Conservation (phyloP, 257 asterid genomes). For the Solanum lignicaule region DNA sequence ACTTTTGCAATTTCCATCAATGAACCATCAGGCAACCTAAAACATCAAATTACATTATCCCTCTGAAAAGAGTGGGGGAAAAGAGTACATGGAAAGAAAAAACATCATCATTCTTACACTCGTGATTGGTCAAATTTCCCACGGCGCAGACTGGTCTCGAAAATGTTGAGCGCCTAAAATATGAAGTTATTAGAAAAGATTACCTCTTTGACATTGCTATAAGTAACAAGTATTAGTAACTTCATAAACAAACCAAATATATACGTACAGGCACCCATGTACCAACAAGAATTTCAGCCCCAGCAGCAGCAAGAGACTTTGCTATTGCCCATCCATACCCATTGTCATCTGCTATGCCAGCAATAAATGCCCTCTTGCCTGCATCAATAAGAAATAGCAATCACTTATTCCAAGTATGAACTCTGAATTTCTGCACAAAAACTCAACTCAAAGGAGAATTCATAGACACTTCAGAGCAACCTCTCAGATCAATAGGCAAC, state of each 20-base stretch:
- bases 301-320: conserved; percentile 7
- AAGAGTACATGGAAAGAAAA: background rate
- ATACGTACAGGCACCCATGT: conserved; percentile 98
- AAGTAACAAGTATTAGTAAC: background rate
- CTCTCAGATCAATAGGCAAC: conserved; percentile 79
- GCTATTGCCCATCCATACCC: conserved; percentile 8
- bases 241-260: background rate
- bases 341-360: conserved; percentile 4
- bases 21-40: conserved; percentile 94
- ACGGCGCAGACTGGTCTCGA: conserved; percentile 5
- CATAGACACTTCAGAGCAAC: conserved; percentile 15
- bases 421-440: background rate
- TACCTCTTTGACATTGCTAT: background rate
- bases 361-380: conserved; percentile 75
- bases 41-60: background rate
- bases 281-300: conserved; percentile 53
- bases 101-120: conserved; percentile 30
- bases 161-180: background rate
- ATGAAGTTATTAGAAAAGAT: background rate
- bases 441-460: background rate
- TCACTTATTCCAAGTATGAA: background rate
- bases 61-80: background rate
- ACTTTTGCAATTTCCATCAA: conserved; percentile 86
- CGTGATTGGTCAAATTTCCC: conserved; percentile 83
- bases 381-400: conserved; percentile 8